Conservation (phyloP, 768 basidiomycete genomes). For the Leccinum incarnatum region DNA sequence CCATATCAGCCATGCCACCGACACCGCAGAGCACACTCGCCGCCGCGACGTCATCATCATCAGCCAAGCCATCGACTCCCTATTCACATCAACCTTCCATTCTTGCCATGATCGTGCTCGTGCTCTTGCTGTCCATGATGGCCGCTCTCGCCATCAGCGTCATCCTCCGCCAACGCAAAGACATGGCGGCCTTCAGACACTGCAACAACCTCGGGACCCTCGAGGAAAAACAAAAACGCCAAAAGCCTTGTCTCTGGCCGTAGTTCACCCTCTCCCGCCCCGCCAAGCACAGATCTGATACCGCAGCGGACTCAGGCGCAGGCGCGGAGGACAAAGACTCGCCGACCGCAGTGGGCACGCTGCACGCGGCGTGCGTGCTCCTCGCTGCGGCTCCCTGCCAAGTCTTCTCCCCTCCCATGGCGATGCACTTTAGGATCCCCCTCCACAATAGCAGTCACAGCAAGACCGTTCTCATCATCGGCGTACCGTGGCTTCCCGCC, state of each 20-base stretch:
- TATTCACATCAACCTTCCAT: conserved; percentile 11
- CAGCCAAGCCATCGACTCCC: neutral
- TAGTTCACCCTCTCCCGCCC: conserved; percentile 4
- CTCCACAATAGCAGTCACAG: neutral
- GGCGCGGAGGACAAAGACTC: neutral
- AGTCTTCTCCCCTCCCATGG: conserved; percentile 18
- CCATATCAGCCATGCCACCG: conserved; percentile 16
- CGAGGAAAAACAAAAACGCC: neutral
- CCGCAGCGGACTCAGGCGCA: neutral
- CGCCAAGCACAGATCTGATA: neutral
- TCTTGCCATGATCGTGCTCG: conserved; percentile 21
- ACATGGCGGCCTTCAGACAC: neutral
- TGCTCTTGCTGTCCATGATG: conserved; percentile 19
- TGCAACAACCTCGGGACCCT: neutral
- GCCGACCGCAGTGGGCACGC: conserved; percentile 20
- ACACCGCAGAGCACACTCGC: conserved; percentile 3
- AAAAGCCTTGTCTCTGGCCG: neutral
- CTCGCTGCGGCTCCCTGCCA: conserved; percentile 28
- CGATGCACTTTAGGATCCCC: conserved; percentile 23
- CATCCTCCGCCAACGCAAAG: conserved; percentile 19
- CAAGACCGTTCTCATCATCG: conserved; percentile 23
- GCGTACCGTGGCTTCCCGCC: conserved; percentile 12
- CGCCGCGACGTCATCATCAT: neutral
- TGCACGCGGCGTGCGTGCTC: conserved; percentile 21
- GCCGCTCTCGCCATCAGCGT: conserved; percentile 17